Conservation (phyloP, 2,329 filamentous ascomycete genomes). For the Fusarium sp. region DNA sequence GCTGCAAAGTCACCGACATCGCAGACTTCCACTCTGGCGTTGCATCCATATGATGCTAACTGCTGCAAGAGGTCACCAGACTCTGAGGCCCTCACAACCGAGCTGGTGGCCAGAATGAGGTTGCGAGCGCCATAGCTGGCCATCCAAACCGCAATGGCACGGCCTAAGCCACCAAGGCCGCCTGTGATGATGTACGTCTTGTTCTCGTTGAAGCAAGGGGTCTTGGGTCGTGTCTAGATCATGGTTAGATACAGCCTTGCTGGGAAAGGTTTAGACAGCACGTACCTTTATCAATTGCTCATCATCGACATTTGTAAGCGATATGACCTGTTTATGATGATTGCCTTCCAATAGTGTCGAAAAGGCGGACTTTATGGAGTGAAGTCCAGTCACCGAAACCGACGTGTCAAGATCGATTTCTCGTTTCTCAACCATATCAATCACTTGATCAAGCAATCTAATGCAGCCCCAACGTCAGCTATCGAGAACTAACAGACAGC, state of each 20-base stretch:
- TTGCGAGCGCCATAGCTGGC: slow-evolving; percentile 40
- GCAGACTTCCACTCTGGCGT: slow-evolving; percentile 38
- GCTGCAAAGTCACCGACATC: slow-evolving; percentile 36
- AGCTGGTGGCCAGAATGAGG: slow-evolving; percentile 39
- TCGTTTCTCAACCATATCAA: slow-evolving; percentile 24
- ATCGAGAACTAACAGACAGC: not conserved
- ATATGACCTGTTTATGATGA: slow-evolving; percentile 31
- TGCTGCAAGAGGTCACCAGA: slow-evolving; percentile 37
- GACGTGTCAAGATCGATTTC: slow-evolving; percentile 13
- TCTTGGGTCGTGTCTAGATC: slow-evolving; percentile 32
- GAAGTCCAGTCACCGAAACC: slow-evolving; percentile 18
- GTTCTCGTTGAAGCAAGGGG: slow-evolving; percentile 21
- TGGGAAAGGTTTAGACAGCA: not conserved
- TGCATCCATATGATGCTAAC: slow-evolving; percentile 39
- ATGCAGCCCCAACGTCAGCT: slow-evolving; percentile 8
- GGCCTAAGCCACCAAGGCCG: slow-evolving; percentile 39
- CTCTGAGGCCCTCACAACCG: slow-evolving; percentile 24
- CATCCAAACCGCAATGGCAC: slow-evolving; percentile 42
- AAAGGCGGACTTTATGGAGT: slow-evolving; percentile 25
- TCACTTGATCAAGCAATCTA: slow-evolving; percentile 26
- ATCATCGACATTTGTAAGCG: slow-evolving; percentile 4
- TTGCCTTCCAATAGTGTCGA: slow-evolving; percentile 8
- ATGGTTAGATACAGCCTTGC: slow-evolving; percentile 2
- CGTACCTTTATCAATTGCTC: slow-evolving; percentile 32
- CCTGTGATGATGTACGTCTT: slow-evolving; percentile 44